Percentiles rank a stretch among this genome's conserved stretches.
Conservation (phyloP, 768 basidiomycete species). For the Calocybe indica region DNA sequence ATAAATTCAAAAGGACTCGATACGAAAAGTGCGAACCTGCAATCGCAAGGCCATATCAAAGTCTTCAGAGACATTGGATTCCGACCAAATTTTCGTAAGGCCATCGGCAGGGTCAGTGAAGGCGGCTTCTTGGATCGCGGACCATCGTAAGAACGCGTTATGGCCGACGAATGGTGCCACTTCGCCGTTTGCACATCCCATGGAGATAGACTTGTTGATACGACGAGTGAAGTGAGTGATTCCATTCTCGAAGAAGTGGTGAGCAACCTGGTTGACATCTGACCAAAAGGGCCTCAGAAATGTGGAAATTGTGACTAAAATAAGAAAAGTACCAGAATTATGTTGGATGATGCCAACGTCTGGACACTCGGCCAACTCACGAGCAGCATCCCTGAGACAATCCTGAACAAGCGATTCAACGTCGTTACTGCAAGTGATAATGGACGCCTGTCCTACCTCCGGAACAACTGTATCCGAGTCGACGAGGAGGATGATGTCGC, state of each 20-base stretch:
- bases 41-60: constrained; percentile 77
- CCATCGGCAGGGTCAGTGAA: constrained; percentile 64
- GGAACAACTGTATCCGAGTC: constrained; percentile 80
- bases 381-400: constrained; percentile 85
- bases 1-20: neutral
- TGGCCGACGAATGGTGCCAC: constrained; percentile 83
- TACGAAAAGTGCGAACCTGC: constrained; percentile 24
- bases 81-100: constrained; percentile 74
- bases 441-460: constrained; percentile 34
- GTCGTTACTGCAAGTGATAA: neutral
- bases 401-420: constrained; percentile 37
- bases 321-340: constrained; percentile 55
- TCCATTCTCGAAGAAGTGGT: constrained; percentile 89
- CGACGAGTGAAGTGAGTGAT: constrained; percentile 84
- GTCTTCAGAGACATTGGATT: constrained; percentile 77
- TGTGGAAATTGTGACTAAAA: neutral
- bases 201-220: constrained; percentile 79
- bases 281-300: neutral
- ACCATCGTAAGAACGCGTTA: constrained; percentile 88
- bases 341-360: constrained; percentile 90
- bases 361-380: constrained; percentile 76
- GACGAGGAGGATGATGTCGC: constrained; percentile 75
- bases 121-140: constrained; percentile 81
- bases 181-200: constrained; percentile 78
- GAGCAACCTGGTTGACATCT: constrained; percentile 88